Percentiles rank a stretch among this genome's conserved stretches.
phyloP scores from a whole-genome alignment of 2,329 filamentous ascomycete species.

The Dryadomyces sulphureus region DNA sequence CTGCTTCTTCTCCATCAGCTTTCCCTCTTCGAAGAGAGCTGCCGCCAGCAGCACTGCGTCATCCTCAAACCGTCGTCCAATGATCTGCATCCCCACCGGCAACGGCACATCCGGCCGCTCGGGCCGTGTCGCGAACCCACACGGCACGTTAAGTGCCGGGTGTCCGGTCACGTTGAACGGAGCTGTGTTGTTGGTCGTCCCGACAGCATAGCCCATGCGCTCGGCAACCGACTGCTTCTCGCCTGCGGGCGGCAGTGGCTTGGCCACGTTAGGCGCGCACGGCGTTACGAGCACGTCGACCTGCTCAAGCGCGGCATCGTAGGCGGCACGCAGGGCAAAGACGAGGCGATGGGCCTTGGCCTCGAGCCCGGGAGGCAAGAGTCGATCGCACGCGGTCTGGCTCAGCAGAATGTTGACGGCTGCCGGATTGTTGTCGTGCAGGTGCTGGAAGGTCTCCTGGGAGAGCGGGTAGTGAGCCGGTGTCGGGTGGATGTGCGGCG shows the following conservation, averaged over 20 bases:
- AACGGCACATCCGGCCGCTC: conserved; percentile 11
- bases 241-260: conserved; percentile 29
- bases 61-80: conserved; percentile 17
- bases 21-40: conserved; percentile 16
- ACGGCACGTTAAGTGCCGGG: conserved; percentile 31
- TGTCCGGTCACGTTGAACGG: conserved; percentile 35
- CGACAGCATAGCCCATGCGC: conserved; percentile 27
- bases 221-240: conserved; percentile 19
- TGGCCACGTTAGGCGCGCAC: conserved; percentile 25
- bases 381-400: conserved; percentile 12
- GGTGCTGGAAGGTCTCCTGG: conserved; percentile 24
- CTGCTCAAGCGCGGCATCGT: conserved; percentile 25
- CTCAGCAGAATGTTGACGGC: conserved; percentile 28
- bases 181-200: conserved; percentile 27
- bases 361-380: conserved; percentile 17
- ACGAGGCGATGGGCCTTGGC: conserved; percentile 31
- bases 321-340: conserved; percentile 30
- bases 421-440: conserved; percentile 28
- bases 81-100: conserved; percentile 19
- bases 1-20: no score
- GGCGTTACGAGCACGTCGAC: conserved; percentile 30
- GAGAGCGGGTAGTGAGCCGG: conserved; percentile 16
- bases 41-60: conserved; percentile 15
- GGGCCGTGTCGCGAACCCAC: conserved; percentile 14
- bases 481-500: conserved; percentile 16